Conservation (phyloP, 164 flowering plant genomes). For the Vitis labrusca region DNA sequence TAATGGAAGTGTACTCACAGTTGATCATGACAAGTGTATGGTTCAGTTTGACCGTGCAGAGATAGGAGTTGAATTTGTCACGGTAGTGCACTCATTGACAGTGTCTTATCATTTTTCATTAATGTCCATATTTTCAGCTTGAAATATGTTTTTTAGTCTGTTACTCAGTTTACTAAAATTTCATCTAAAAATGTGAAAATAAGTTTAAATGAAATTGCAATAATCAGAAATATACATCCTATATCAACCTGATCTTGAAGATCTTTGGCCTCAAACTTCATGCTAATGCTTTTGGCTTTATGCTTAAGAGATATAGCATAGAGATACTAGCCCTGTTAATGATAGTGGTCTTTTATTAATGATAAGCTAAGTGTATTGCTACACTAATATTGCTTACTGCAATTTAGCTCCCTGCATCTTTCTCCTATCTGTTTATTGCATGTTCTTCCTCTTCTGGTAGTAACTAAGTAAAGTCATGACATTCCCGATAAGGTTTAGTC, state of each 20-base stretch:
- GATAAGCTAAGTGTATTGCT: neutral
- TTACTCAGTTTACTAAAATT: neutral
- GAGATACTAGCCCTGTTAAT: too few species aligned
- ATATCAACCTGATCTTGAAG: too few species aligned
- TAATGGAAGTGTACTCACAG: conserved; percentile 86
- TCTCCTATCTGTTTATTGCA: neutral
- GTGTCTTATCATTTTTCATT: neutral
- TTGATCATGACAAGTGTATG: conserved; percentile 76
- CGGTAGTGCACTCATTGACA: conserved; percentile 43
- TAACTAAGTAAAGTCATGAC: too few species aligned
- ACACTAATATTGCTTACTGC: neutral
- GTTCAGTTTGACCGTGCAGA: conserved; percentile 87
- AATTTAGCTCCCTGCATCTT: neutral
- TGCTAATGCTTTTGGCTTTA: too few species aligned
- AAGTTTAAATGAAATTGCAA: too few species aligned
- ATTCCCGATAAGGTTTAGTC: too few species aligned
- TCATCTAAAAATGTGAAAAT: too few species aligned
- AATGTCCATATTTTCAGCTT: neutral
- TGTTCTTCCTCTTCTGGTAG: neutral
- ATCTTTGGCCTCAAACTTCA: too few species aligned
- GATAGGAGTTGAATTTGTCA: conserved; percentile 83
- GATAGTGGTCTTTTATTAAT: too few species aligned
- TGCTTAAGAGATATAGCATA: too few species aligned
- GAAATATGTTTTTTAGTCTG: neutral
- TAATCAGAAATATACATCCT: too few species aligned